Conservation (phyloP, 2,329 filamentous ascomycete species). For the Akanthomyces uredinophilus region DNA sequence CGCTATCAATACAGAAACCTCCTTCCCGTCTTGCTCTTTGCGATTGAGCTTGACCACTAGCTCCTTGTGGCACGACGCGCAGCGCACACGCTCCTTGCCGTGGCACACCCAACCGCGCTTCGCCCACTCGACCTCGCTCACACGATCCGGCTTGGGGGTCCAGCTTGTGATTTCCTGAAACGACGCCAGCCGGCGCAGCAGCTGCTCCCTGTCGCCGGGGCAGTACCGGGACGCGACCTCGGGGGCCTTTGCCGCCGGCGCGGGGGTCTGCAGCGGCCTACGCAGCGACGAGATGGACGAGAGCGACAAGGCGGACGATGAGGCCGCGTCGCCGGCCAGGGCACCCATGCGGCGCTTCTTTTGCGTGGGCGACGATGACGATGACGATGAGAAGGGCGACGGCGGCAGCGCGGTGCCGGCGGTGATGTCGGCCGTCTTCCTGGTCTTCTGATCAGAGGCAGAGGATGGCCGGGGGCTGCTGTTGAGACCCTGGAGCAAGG, state of each 20-base stretch:
- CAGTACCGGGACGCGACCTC: conserved; percentile 63
- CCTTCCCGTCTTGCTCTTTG: conserved; percentile 51
- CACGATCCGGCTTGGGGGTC: conserved; percentile 82
- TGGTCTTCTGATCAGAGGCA: conserved; percentile 21
- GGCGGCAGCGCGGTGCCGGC: neutral
- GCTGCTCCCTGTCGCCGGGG: conserved; percentile 77
- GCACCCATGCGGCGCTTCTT: conserved; percentile 51
- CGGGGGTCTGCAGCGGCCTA: conserved; percentile 12
- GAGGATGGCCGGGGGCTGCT: conserved; percentile 34
- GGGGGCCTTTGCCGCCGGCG: conserved; percentile 16
- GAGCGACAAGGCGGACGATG: conserved; percentile 23
- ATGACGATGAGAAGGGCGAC: neutral
- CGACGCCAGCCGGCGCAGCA: conserved; percentile 74
- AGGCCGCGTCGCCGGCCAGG: conserved; percentile 18
- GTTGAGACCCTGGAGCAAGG: conserved; percentile 63
- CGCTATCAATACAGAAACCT: conserved; percentile 47
- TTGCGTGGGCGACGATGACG: conserved; percentile 17
- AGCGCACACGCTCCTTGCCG: conserved; percentile 77
- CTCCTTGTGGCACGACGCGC: conserved; percentile 78
- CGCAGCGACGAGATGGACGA: conserved; percentile 16
- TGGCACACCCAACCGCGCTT: conserved; percentile 88
- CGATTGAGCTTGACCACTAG: conserved; percentile 73
- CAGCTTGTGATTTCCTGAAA: conserved; percentile 90
- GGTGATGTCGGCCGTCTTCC: conserved; percentile 11
- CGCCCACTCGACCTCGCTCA: conserved; percentile 91